phyloP scores from a whole-genome alignment of 805 yeast genomes.

The Ogataea trehaloabstinens region DNA sequence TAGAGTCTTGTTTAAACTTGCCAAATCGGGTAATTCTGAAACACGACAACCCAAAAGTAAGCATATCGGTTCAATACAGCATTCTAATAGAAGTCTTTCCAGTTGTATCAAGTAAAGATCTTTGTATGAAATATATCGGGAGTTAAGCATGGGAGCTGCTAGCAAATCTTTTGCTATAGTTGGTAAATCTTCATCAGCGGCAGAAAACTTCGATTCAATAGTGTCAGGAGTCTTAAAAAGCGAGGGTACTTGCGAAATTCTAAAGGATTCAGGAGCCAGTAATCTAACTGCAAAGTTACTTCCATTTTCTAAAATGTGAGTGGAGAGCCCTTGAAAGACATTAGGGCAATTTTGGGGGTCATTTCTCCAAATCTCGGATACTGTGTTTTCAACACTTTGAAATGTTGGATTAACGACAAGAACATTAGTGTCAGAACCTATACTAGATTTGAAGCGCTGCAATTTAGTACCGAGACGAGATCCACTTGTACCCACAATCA shows the following conservation, averaged over 20 bases:
- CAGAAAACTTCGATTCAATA: constrained; percentile 10
- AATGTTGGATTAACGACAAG: constrained; percentile 25
- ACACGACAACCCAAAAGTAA: constrained; percentile 10
- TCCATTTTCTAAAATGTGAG: constrained; percentile 18
- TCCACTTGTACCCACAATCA: constrained; percentile 12
- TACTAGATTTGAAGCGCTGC: constrained; percentile 7
- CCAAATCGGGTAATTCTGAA: background rate
- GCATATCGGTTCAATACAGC: constrained; percentile 20
- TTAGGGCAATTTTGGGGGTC: constrained; percentile 14
- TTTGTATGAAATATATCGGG: constrained; percentile 19
- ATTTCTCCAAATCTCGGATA: constrained; percentile 6
- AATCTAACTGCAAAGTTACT: constrained; percentile 24
- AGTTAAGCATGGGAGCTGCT: constrained; percentile 15
- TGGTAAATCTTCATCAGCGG: constrained; percentile 16
- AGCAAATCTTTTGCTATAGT: constrained; percentile 10
- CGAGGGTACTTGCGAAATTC: constrained; percentile 19
- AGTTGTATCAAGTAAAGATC: constrained; percentile 18
- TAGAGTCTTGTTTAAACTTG: constrained; percentile 8
- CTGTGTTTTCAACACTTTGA: constrained; percentile 15
- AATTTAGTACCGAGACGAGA: constrained; percentile 4
- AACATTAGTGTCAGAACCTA: constrained; percentile 20
- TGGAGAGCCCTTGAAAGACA: constrained; percentile 21
- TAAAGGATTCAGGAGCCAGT: constrained; percentile 20
- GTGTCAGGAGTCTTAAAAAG: constrained; percentile 1
- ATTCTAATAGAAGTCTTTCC: constrained; percentile 23